A percentile compares a stretch with the other conserved stretches of the same genome.
Conservation (phyloP, 768 basidiomycete species). For the Suillus sp. region DNA sequence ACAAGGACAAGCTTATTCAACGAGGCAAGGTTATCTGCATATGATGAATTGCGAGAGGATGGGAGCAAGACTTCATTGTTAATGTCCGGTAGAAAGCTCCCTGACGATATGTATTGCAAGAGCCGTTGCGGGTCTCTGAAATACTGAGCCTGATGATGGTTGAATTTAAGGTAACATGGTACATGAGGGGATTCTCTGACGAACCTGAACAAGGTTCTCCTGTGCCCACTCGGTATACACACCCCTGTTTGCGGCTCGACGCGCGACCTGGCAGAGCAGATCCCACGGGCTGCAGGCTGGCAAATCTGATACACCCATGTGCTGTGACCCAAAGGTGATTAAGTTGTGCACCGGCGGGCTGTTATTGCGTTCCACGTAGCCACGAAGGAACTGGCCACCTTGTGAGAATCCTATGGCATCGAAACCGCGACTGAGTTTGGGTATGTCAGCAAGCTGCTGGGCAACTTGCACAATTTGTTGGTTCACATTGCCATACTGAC, state of each 20-base stretch:
- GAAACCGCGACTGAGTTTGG: constrained; percentile 70
- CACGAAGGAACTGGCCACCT: constrained; percentile 88
- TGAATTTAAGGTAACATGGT: constrained; percentile 6
- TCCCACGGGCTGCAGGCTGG: constrained; percentile 67
- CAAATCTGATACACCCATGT: constrained; percentile 83
- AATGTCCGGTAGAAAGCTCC: constrained; percentile 70
- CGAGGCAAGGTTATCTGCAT: constrained; percentile 58
- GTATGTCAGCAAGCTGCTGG: constrained; percentile 61
- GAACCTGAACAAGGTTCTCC: constrained; percentile 70
- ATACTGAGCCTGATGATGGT: constrained; percentile 70
- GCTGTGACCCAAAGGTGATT: constrained; percentile 85
- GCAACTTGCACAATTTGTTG: constrained; percentile 68
- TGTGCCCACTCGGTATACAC: constrained; percentile 82
- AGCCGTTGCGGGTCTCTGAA: constrained; percentile 73
- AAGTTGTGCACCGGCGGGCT: constrained; percentile 75
- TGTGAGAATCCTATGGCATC: constrained; percentile 91
- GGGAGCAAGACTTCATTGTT: constrained; percentile 71
- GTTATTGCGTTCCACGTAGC: constrained; percentile 78
- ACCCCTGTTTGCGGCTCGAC: constrained; percentile 58
- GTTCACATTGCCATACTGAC: constrained; percentile 77
- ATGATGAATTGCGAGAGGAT: constrained; percentile 56
- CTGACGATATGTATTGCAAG: constrained; percentile 56
- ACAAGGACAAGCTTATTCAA: constrained; percentile 72
- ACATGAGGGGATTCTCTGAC: constrained; percentile 2
- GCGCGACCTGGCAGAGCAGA: constrained; percentile 67